Base-by-base conservation (phyloP, 2,329 filamentous ascomycete species). In the Lecanicillium sp. region DNA sequence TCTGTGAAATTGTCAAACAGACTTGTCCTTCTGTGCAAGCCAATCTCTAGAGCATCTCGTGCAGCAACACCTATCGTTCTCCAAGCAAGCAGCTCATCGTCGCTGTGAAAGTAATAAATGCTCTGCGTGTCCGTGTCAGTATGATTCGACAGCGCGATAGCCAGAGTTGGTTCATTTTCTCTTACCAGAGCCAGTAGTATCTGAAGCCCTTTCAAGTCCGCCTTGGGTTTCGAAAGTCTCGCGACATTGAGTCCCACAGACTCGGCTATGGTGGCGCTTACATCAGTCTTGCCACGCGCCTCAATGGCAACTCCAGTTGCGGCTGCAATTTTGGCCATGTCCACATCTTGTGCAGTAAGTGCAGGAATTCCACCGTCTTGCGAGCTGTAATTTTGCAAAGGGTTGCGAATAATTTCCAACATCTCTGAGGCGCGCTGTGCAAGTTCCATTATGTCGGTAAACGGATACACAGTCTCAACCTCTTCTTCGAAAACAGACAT, bases 81-180 rank as follows among this genome's bases (percentile, higher is more conserved):
- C 66, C 68, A 71, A 0, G 68, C 62, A 1, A 71, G 57, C 2
- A 71, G 55, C 37, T 73, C 70, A 19, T 73, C 65, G 35, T 70
- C 70, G 9, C 58, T 59, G 42, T 71, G 59, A 27, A 65, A 65
- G 44, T 64, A 59, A 43, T 63, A 65, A 2, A 62, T 61, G 41
- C 59, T 62, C 59, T 62, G 14, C 2, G 28, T n/a, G 32, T 36
- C 2, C 29, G 31, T 2, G 15, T 42, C 7, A 42, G 40, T n/a
- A n/a, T 12, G 15, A 40, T 12, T 7, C 3, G 27, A 9, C 4
- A n/a, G 13, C n/a, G n/a, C n/a, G n/a, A n/a, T n/a, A n/a, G n/a
- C n/a, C 7, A 12, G 14, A 4, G 3, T 3, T 1, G 40, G 19
- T 8, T 9, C 13, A 11, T 9, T 16, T 14, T 34, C 16, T 19